Percentiles rank a stretch among this genome's conserved stretches.
These are phyloP conservation scores for Thelonectria rubi DNA, from an alignment of 2,329 filamentous ascomycete genomes.

Conservation along the genomic window DNA sequence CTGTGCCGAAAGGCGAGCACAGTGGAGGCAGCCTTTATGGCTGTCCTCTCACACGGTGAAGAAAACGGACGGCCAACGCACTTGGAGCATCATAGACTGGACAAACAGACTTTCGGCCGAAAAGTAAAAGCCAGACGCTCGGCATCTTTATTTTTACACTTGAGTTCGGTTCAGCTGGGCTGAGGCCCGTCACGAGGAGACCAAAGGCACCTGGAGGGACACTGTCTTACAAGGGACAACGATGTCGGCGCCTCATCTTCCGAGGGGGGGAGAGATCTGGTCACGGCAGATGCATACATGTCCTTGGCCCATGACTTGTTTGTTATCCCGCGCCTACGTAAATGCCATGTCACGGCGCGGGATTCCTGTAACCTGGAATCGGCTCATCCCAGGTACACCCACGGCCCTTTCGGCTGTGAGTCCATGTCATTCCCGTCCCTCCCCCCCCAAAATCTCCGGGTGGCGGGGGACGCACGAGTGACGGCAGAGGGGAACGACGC, in stretches of 20 bases:
- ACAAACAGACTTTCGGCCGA: constrained; percentile 7
- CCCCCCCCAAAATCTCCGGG: constrained; percentile 20
- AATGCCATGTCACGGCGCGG: constrained; percentile 9
- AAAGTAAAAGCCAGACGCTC: constrained; percentile 20
- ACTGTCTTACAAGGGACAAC: background rate
- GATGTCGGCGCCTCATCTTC: background rate
- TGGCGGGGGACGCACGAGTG: constrained; percentile 5
- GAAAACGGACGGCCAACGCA: too few species aligned
- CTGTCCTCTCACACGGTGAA: background rate
- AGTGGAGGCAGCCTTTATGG: constrained; percentile 2
- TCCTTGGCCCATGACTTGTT: too few species aligned
- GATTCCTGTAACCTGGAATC: constrained; percentile 16
- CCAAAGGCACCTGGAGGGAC: too few species aligned
- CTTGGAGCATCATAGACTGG: background rate
- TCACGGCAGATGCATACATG: too few species aligned
- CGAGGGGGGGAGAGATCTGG: too few species aligned
- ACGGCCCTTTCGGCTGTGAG: constrained; percentile 28
- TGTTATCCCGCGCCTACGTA: constrained; percentile 27
- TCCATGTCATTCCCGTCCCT: constrained; percentile 3
- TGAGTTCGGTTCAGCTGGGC: constrained; percentile 11
- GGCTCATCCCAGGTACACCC: background rate
- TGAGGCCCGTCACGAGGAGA: background rate
- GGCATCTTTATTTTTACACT: constrained; percentile 13
- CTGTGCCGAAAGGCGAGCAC: background rate
- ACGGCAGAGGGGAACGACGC: constrained; percentile 4